These are phyloP conservation scores for Euphrasia confusa DNA, from an alignment of 257 asterid genomes.

Conservation along the genomic window DNA sequence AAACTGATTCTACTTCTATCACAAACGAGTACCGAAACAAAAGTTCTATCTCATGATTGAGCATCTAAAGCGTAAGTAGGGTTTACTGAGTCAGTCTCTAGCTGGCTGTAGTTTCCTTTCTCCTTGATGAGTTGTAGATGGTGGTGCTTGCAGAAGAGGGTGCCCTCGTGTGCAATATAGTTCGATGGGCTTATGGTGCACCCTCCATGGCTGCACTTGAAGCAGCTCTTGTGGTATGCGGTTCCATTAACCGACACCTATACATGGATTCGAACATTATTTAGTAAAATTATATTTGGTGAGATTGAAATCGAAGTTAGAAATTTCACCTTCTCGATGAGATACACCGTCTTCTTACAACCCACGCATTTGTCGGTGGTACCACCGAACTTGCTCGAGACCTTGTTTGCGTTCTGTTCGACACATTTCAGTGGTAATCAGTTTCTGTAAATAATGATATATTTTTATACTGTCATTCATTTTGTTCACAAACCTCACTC, in stretches of 20 bases:
- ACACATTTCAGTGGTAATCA: neutral
- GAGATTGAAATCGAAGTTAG: neutral
- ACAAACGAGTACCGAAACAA: constrained; percentile 5
- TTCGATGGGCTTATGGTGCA: constrained; percentile 75
- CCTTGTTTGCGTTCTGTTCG: constrained; percentile 62
- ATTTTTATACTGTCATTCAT: neutral
- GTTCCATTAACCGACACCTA: constrained; percentile 56
- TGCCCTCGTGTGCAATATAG: constrained; percentile 62
- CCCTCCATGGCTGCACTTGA: constrained; percentile 70
- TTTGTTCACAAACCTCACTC: constrained; percentile 49
- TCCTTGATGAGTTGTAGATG: constrained; percentile 60
- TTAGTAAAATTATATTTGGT: neutral
- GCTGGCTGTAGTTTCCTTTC: constrained; percentile 63
- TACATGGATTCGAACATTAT: neutral
- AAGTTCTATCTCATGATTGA: too few species aligned
- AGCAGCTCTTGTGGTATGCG: constrained; percentile 68
- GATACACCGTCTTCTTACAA: constrained; percentile 75
- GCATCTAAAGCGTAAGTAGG: too few species aligned
- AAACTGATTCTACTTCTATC: neutral
- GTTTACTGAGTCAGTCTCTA: constrained; percentile 27
- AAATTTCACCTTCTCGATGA: constrained; percentile 77
- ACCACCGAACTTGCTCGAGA: constrained; percentile 76
- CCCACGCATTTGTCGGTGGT: constrained; percentile 81
- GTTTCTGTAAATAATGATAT: neutral
- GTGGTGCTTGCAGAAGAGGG: constrained; percentile 75